Evolutionary conservation across 495 filamentous ascomycete genomes (phyloP).

Genomic region (Aspergillus haitiensis): DNA sequence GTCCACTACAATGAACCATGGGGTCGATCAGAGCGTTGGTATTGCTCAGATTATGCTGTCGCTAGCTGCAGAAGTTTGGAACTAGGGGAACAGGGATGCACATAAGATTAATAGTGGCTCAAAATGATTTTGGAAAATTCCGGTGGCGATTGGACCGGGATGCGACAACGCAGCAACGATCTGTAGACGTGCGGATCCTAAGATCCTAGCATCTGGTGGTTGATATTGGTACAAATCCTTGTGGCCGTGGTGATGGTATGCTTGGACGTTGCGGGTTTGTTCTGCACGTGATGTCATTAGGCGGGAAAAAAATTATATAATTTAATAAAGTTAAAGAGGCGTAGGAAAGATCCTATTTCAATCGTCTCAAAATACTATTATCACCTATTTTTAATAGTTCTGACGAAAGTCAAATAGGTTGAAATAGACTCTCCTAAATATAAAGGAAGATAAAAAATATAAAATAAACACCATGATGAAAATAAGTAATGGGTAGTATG

Average conservation of each 20-base stretch:
- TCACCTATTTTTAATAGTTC: background rate
- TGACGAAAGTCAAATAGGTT: background rate
- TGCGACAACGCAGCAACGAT: slow-evolving; percentile 30
- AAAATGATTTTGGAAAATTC: slow-evolving; percentile 12
- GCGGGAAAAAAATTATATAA: background rate
- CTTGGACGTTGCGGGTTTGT: slow-evolving; percentile 18
- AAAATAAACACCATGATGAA: background rate
- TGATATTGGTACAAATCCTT: slow-evolving; percentile 8
- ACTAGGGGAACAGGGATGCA: slow-evolving; percentile 20
- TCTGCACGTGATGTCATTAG: slow-evolving; percentile 24
- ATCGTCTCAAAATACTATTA: too few species aligned
- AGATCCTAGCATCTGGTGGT: slow-evolving; percentile 21
- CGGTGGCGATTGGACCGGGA: slow-evolving; percentile 27
- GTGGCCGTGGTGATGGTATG: slow-evolving; percentile 5
- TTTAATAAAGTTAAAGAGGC: background rate
- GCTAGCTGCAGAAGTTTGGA: slow-evolving; percentile 19
- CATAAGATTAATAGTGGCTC: slow-evolving; percentile 20
- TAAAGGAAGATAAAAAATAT: background rate
- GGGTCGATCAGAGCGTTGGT: slow-evolving; percentile 23
- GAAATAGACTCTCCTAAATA: background rate
- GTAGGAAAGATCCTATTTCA: background rate
- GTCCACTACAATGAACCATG: slow-evolving; percentile 24
- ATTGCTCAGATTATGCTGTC: slow-evolving; percentile 24
- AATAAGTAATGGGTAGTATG: background rate
- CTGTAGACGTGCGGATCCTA: slow-evolving; percentile 27